phyloP scores from a whole-genome alignment of 2,329 filamentous ascomycete genomes.

The Sphaerulina vaccinii region DNA sequence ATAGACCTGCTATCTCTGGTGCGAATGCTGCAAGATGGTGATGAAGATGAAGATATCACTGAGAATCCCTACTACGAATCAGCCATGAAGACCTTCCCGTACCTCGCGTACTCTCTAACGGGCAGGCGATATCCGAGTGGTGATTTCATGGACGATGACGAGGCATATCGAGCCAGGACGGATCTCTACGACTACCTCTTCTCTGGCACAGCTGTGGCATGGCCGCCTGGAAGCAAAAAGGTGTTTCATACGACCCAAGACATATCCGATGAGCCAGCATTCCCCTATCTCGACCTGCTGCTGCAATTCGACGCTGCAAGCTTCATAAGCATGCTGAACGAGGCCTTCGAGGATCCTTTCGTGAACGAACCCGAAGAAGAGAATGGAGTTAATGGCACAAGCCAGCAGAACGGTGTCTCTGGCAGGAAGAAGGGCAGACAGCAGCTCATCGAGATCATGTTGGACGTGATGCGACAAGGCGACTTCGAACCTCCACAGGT shows the following conservation, averaged over 20 bases:
- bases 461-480: constrained; percentile 80
- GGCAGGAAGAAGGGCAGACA: constrained; percentile 68
- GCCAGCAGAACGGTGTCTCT: constrained; percentile 28
- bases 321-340: constrained; percentile 92
- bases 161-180: constrained; percentile 74
- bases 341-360: constrained; percentile 94
- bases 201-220: constrained; percentile 72
- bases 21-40: constrained; percentile 53
- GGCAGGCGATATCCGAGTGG: constrained; percentile 90
- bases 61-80: constrained; percentile 57
- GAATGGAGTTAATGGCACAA: constrained; percentile 27
- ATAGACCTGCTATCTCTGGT: constrained; percentile 73
- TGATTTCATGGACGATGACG: constrained; percentile 67
- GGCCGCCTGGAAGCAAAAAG: constrained; percentile 66
- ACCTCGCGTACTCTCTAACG: constrained; percentile 87
- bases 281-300: constrained; percentile 80
- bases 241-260: constrained; percentile 60
- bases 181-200: constrained; percentile 94
- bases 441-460: constrained; percentile 84
- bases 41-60: constrained; percentile 56
- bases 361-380: constrained; percentile 70
- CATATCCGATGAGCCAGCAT: constrained; percentile 65
- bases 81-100: constrained; percentile 89
- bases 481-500: constrained; percentile 78
- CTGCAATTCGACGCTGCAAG: constrained; percentile 86